Evolutionary conservation across 2,329 filamentous ascomycete species (phyloP), one percentile per base, ranked within the genome.

Genomic region (Stachybotrys chlorohalonatus): DNA sequence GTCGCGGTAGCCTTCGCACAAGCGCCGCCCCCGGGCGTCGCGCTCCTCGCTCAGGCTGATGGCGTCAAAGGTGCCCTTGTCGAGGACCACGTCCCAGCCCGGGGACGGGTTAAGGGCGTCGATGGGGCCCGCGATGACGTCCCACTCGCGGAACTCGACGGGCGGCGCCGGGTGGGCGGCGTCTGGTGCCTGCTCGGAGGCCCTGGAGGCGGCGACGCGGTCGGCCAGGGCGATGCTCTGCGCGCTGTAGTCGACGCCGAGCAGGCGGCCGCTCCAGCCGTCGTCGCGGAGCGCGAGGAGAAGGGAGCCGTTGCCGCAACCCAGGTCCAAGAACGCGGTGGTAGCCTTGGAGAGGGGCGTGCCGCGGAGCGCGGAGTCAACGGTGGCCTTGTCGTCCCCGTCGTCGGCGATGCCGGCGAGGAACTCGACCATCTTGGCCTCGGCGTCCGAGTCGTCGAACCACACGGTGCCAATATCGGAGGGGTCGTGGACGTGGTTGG

Each of bases 21-120:
- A 76, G 53, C 87, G 80, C 45, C 81, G 74, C 0, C 80, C 84
- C 13, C 69, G 67, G 53, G 72, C 72, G 60, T 77, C 75, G 32
- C 66, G 69, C 60, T 85, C 83, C 55, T 78, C 77, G 53, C 79
- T 82, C n/a, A 97, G 75, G 52, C 85, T 91, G 39, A 99, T 87
- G 11, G 94, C 94, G 75, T 99, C 94, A 68, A 97, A 99, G 1
- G 94, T 99, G 49, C 94, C 94, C 73, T 99, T 99, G 72, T 99
- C 94, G n/a, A 96, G 80, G 0, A 96, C 86, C 0, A 96, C 83
- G 70, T 97, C 91, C 74, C 92, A 97, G 1, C 88, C 88, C 0
- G 69, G 68, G 0, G 62, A 62, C 36, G 69, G 61, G 9, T 2
- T 2, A 42, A 13, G 73, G 0, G 68, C 62, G 0, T 60, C 56